Evolutionary conservation across 345 rosid genomes (phyloP).

Genomic region (Citrus australasica): DNA sequence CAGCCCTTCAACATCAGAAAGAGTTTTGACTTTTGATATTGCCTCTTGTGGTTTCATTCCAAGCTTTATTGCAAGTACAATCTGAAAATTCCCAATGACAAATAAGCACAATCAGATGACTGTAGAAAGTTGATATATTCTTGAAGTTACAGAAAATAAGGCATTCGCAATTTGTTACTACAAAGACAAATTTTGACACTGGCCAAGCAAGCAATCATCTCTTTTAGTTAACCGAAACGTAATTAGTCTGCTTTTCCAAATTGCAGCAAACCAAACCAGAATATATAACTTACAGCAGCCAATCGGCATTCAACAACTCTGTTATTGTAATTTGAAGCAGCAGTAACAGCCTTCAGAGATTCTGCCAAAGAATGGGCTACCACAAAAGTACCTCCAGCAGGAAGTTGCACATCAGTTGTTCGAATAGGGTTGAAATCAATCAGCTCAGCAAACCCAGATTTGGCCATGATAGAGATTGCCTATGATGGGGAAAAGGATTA

Average conservation of each 20-base stretch:
- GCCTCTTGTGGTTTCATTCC: slow-evolving; percentile 83
- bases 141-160: neutral
- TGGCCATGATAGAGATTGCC: slow-evolving; percentile 99
- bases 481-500: slow-evolving; percentile 26
- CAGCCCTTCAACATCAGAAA: slow-evolving; percentile 88
- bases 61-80: slow-evolving; percentile 77
- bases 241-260: neutral
- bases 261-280: neutral
- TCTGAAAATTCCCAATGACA: slow-evolving; percentile 41
- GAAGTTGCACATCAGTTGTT: slow-evolving; percentile 95
- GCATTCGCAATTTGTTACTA: neutral
- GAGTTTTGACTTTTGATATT: slow-evolving; percentile 67
- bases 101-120: slow-evolving; percentile 3
- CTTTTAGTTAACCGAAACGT: neutral
- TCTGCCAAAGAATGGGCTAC: slow-evolving; percentile 94
- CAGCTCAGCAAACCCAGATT: slow-evolving; percentile 94
- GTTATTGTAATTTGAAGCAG: slow-evolving; percentile 91
- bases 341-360: slow-evolving; percentile 95
- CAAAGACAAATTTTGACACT: neutral
- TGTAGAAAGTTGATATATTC: neutral
- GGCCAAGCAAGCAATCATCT: neutral
- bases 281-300: slow-evolving; percentile 65
- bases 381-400: slow-evolving; percentile 86
- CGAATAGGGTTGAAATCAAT: slow-evolving; percentile 97
- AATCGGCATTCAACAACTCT: slow-evolving; percentile 96